Base-by-base conservation (phyloP, 768 basidiomycete species). In the Tylopilus felleus region DNA sequence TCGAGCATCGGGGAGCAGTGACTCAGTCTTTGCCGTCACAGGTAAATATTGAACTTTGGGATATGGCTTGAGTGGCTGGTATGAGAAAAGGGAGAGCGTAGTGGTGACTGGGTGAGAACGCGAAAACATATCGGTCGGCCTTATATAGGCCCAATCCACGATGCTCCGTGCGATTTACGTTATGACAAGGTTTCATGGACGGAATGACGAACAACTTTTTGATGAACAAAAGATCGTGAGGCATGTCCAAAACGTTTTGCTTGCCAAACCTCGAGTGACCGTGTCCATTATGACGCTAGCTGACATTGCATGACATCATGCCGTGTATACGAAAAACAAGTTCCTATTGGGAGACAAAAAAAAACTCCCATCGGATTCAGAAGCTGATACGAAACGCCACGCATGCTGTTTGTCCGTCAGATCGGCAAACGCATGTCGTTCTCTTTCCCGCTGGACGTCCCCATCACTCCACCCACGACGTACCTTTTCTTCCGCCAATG, bases 351-450 rank as follows among this genome's bases (percentile, higher is more conserved):
- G 51, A 31, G 28, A 4, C 9, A 12, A 6, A 35, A 49, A 48
- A 14, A n/a, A 42, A 46, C 19, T 29, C 17, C 29, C 49, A 25
- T 53, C 44, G 51, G 35, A 57, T 36, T 49, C 44, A 33, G 29
- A 39, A 33, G 48, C 23, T 27, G 21, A 46, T 16, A 43, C 49
- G 29, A 27, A 44, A 33, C 23, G 44, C 13, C 39, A 71, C 81
- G 65, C 55, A 84, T n/a, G n/a, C 81, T 83, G 79, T 61, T 78
- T 80, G 66, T 86, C 84, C 4, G 84, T 85, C 51, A 84, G 59
- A 63, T 86, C 84, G 23, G 78, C 71, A 65, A 86, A 86, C 19
- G 83, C 84, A 49, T 83, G 76, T 46, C 77, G 74, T 54, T 85
- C 81, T 19, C 81, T 74, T 62, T 85, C 81, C 48, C 75, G 73